Conservation (phyloP, 2,329 filamentous ascomycete species). For the Curvularia lunata region DNA sequence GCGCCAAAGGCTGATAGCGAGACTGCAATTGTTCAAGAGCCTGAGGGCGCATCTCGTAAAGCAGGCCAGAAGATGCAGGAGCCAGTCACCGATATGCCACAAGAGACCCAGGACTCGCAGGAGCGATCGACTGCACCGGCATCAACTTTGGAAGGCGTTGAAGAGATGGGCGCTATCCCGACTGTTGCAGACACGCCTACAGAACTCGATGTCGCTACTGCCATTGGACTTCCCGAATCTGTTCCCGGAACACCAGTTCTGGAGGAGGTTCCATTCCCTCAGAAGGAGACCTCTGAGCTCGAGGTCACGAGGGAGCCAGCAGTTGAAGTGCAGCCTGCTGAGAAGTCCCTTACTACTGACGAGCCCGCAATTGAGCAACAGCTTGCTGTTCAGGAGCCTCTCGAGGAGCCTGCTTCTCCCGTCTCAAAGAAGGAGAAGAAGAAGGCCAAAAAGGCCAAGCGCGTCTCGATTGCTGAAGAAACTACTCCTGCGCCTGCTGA, state of each 20-base stretch:
- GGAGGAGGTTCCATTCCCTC: not conserved
- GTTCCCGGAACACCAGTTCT: not conserved
- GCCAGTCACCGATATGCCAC: not conserved
- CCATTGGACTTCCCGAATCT: not conserved
- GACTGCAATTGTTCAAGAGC: not conserved
- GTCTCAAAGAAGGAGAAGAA: constrained; percentile 31
- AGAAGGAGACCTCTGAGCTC: not conserved
- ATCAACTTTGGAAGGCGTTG: not conserved
- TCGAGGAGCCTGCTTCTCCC: not conserved
- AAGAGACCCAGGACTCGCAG: constrained; percentile 7
- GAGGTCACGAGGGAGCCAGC: not conserved
- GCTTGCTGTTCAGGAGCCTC: constrained; percentile 5
- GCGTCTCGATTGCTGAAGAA: constrained; percentile 20
- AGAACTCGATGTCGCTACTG: not conserved
- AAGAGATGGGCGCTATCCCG: not conserved
- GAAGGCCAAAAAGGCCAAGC: constrained; percentile 31
- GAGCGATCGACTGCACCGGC: not conserved
- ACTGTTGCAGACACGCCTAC: not conserved
- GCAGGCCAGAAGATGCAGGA: constrained; percentile 5
- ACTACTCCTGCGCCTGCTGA: not conserved
- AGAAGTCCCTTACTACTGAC: not conserved
- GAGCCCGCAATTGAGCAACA: constrained; percentile 4
- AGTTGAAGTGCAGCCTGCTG: not conserved
- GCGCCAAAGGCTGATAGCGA: not conserved
- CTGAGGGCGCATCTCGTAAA: not conserved